A percentile compares a stretch with the other conserved stretches of the same genome.
These are phyloP conservation scores for Stentor roeselii DNA, from an alignment of 73 alveolate genomes.

Conservation along the genomic window DNA sequence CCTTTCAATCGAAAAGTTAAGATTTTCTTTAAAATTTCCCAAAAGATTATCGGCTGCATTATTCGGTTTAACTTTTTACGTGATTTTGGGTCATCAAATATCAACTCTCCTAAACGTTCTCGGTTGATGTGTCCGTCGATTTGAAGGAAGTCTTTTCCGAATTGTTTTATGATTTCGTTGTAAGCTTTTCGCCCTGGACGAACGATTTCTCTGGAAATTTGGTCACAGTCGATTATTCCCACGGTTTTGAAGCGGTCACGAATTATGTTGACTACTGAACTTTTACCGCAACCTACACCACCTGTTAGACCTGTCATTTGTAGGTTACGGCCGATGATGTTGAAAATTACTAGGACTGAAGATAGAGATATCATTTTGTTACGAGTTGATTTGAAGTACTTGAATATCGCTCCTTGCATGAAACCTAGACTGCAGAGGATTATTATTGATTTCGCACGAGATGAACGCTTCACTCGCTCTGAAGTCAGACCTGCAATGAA, in stretches of 20 bases:
- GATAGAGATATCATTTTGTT: neutral
- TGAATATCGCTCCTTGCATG: neutral
- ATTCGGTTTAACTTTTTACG: conserved; percentile 47
- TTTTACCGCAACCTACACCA: conserved; percentile 85
- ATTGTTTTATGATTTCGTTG: conserved; percentile 36
- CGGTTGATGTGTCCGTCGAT: conserved; percentile 65
- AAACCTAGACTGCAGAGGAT: neutral
- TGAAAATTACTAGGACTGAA: neutral
- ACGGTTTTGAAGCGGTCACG: conserved; percentile 29
- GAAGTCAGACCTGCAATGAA: neutral
- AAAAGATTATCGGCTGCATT: conserved; percentile 59
- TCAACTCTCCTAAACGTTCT: conserved; percentile 57
- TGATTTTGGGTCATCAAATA: conserved; percentile 48
- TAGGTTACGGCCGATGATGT: conserved; percentile 40
- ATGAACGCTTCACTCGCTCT: neutral
- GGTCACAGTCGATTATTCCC: conserved; percentile 70
- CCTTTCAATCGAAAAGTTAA: conserved; percentile 48
- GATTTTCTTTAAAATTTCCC: conserved; percentile 47
- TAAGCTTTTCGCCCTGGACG: conserved; percentile 54
- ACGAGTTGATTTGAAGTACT: neutral
- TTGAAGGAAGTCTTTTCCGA: conserved; percentile 58
- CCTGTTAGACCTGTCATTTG: conserved; percentile 63
- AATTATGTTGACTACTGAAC: conserved; percentile 58
- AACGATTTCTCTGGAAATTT: conserved; percentile 70
- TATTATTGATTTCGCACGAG: neutral